Conservation (phyloP, 805 yeast species). For the Soucietia sequanensis region DNA sequence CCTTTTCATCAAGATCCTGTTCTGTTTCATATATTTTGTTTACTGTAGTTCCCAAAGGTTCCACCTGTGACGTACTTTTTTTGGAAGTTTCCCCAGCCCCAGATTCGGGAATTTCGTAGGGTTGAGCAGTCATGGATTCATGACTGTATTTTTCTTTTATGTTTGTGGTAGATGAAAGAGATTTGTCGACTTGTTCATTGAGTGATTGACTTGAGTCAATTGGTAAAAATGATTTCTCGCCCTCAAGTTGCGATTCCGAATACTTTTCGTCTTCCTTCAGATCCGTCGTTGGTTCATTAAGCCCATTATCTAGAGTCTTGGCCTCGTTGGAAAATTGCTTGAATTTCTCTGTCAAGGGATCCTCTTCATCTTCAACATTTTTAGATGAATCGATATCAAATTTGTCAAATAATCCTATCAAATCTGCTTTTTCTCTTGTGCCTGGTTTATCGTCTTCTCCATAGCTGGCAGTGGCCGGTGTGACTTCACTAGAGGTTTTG, state of each 20-base stretch:
- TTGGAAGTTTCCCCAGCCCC: too few species aligned
- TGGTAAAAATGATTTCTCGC: too few species aligned
- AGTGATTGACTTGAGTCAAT: too few species aligned
- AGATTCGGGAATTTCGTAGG: constrained; percentile 1
- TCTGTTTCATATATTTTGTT: too few species aligned
- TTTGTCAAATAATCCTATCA: constrained; percentile 35
- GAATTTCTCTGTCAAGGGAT: constrained; percentile 9
- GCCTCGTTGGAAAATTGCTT: constrained; percentile 5
- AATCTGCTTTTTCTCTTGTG: constrained; percentile 13
- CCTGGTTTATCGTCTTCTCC: constrained; percentile 5
- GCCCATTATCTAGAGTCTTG: background rate
- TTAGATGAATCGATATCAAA: constrained; percentile 23
- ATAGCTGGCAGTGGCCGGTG: constrained; percentile 11
- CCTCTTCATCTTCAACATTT: constrained; percentile 8
- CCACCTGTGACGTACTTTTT: constrained; percentile 3
- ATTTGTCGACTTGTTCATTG: too few species aligned
- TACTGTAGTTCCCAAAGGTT: background rate
- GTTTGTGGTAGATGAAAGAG: too few species aligned
- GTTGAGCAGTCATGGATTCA: background rate
- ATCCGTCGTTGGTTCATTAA: background rate
- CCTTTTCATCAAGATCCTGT: too few species aligned
- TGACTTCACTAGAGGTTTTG: constrained; percentile 6
- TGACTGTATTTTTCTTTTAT: background rate
- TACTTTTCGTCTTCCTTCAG: constrained; percentile 2
- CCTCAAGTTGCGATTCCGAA: constrained; percentile 3